Conservation (phyloP, 495 filamentous ascomycete genomes). For the Penicillium waksmanii region DNA sequence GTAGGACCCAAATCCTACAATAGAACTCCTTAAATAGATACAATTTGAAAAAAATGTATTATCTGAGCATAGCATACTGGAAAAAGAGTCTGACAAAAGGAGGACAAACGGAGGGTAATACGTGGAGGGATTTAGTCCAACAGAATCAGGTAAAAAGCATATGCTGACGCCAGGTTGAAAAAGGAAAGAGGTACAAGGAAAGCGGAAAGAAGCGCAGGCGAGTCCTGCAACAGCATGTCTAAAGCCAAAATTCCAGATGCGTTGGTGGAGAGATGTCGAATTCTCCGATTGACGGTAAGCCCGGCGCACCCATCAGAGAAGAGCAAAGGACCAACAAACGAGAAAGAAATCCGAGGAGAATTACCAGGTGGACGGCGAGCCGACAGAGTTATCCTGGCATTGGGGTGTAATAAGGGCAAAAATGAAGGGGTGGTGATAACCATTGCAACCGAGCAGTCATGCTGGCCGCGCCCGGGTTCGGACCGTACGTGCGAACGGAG, state of each 20-base stretch:
- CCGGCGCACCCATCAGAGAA: slow-evolving; percentile 9
- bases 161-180: slow-evolving; percentile 45
- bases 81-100: slow-evolving; percentile 22
- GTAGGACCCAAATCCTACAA: not conserved
- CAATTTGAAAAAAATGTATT: slow-evolving; percentile 39
- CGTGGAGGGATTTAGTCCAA: slow-evolving; percentile 38
- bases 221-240: slow-evolving; percentile 39
- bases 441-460: slow-evolving; percentile 9
- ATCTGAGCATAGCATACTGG: slow-evolving; percentile 48
- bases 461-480: not conserved
- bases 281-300: slow-evolving; percentile 17
- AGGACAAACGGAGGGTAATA: slow-evolving; percentile 25
- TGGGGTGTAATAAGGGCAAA: slow-evolving; percentile 8
- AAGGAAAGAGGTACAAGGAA: slow-evolving; percentile 32
- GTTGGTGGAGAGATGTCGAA: slow-evolving; percentile 22
- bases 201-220: slow-evolving; percentile 26
- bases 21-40: slow-evolving; percentile 16
- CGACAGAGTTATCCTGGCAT: slow-evolving; percentile 18
- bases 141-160: slow-evolving; percentile 25
- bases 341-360: slow-evolving; percentile 24
- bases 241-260: slow-evolving; percentile 40
- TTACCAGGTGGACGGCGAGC: slow-evolving; percentile 18
- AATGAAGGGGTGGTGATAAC: slow-evolving; percentile 5
- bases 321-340: slow-evolving; percentile 26
- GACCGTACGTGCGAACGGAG: slow-evolving; percentile 5